These are phyloP conservation scores for Hygrophoropsis aurantiaca DNA, from an alignment of 768 basidiomycete species.

Conservation along the genomic window DNA sequence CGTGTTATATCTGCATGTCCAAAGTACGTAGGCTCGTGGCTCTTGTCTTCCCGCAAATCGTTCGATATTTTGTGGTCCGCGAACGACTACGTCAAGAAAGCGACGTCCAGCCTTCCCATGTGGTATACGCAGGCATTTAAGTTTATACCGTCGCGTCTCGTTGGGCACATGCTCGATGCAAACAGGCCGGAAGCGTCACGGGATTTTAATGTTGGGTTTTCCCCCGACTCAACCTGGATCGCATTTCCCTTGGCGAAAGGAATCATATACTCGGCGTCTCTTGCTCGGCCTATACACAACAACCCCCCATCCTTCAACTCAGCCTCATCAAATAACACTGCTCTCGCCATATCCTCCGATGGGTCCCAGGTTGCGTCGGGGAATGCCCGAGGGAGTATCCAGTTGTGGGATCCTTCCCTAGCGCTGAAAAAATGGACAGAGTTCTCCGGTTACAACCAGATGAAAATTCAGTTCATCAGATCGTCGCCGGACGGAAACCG, in stretches of 20 bases:
- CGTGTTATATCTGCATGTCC: slow-evolving; percentile 13
- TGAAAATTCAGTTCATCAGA: slow-evolving; percentile 1
- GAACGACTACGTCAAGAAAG: slow-evolving; percentile 8
- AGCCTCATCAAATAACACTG: not conserved
- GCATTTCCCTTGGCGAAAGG: not conserved
- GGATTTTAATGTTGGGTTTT: slow-evolving; percentile 5
- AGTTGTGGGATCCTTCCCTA: slow-evolving; percentile 11
- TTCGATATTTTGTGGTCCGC: slow-evolving; percentile 13
- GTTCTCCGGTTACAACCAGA: not conserved
- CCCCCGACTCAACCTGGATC: slow-evolving; percentile 8
- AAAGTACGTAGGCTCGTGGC: slow-evolving; percentile 14
- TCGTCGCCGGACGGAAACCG: slow-evolving; percentile 11
- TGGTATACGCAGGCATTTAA: slow-evolving; percentile 14
- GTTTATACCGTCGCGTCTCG: slow-evolving; percentile 4
- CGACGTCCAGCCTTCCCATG: slow-evolving; percentile 7
- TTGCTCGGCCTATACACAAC: slow-evolving; percentile 4
- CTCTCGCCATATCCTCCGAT: slow-evolving; percentile 11
- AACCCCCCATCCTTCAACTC: slow-evolving; percentile 6
- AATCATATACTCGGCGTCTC: slow-evolving; percentile 5
- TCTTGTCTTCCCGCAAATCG: slow-evolving; percentile 7
- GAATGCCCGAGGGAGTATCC: slow-evolving; percentile 5
- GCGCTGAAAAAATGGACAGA: slow-evolving; percentile 7
- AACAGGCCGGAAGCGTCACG: slow-evolving; percentile 7
- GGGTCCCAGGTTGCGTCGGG: slow-evolving; percentile 9
- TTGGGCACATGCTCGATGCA: slow-evolving; percentile 6